Evolutionary conservation across 257 asterid genomes (phyloP), one percentile per base, ranked within the genome.

Genomic region (Plantago elongata): DNA sequence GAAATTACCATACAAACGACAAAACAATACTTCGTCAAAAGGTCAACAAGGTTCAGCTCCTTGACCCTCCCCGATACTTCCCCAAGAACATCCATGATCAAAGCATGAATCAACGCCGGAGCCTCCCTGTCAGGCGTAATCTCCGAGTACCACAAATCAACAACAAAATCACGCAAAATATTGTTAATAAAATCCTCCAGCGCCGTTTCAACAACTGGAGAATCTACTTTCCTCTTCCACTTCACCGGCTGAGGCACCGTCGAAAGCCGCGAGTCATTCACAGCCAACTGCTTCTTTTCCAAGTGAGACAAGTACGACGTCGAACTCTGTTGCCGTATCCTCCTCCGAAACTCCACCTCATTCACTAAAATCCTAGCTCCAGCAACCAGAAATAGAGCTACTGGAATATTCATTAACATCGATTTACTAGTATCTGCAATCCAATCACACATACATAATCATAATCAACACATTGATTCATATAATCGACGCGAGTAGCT

Each of bases 81-180:
- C 51, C 94, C 97, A 55, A 93, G 92, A 61, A 71, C 97, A 76
- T 93, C 99, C 96, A 89, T 82, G 60, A 93, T 55, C 54, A 93
- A 59, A 13, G 69, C 83, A 65, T 57, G 88, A 48, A 93, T 90
- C 57, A 93, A 70, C 72, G 81, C 81, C 7, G 99, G 96, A 40
- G 86, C 95, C 78, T 89, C 97, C 77, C 68, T 74, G 79, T 93
- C 96, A 38, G 99, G 95, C 9, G 99, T 93, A 57, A 93, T 87
- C 3, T 77, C 89, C 27, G 94, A 87, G 75, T 87, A 93, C 99
- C 99, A 93, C 75, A 93, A 74, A 72, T 90, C 95, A 54, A 75
- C 54, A 54, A 89, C 95, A 74, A 93, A 93, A 77, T 93, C 99
- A 60, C 81, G 87, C 89, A 93, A 63, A 71, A 93, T 66, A 77